Percentiles rank a stretch among this genome's conserved stretches.
phyloP scores from a whole-genome alignment of 2,329 filamentous ascomycete genomes.

The Simplicillium aogashimaense region DNA sequence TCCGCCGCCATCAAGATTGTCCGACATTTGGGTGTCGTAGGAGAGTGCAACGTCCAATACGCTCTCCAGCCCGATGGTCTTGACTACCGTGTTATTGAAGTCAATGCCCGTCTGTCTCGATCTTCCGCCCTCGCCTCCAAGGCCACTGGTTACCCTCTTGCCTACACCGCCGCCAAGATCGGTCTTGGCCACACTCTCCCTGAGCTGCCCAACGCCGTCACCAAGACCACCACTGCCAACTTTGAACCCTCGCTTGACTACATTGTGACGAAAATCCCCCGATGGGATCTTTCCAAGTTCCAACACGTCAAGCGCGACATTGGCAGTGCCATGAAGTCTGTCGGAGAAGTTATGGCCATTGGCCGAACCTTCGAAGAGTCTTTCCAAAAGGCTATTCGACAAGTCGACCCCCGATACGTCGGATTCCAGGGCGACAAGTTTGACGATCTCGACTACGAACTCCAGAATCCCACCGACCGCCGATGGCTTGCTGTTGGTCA shows the following conservation, averaged over 20 bases:
- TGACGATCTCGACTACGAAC: constrained; percentile 79
- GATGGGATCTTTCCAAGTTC: constrained; percentile 98
- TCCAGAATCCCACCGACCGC: constrained; percentile 89
- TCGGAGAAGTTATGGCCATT: constrained; percentile 99
- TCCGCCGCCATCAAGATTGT: constrained; percentile 97
- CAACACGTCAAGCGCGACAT: constrained; percentile 98
- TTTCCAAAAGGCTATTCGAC: constrained; percentile 96
- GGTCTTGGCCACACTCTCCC: constrained; percentile 91
- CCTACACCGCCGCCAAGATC: constrained; percentile 97
- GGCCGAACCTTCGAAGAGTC: constrained; percentile 97
- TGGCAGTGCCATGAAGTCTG: constrained; percentile 96
- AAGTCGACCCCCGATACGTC: constrained; percentile 85
- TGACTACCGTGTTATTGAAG: constrained; percentile 97
- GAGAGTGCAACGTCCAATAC: constrained; percentile 98
- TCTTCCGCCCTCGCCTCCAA: constrained; percentile 96
- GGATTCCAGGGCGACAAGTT: constrained; percentile 96
- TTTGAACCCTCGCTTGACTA: constrained; percentile 97
- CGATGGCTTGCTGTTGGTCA: constrained; percentile 96
- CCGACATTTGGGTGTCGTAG: constrained; percentile 90
- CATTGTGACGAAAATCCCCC: constrained; percentile 95
- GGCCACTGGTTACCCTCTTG: constrained; percentile 92
- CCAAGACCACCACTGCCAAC: constrained; percentile 97
- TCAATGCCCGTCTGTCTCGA: constrained; percentile 95
- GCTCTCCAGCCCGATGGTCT: constrained; percentile 92
- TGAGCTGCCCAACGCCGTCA: constrained; percentile 94